phyloP scores from a whole-genome alignment of 495 filamentous ascomycete species.

The Hypoxylon cercidicola region DNA sequence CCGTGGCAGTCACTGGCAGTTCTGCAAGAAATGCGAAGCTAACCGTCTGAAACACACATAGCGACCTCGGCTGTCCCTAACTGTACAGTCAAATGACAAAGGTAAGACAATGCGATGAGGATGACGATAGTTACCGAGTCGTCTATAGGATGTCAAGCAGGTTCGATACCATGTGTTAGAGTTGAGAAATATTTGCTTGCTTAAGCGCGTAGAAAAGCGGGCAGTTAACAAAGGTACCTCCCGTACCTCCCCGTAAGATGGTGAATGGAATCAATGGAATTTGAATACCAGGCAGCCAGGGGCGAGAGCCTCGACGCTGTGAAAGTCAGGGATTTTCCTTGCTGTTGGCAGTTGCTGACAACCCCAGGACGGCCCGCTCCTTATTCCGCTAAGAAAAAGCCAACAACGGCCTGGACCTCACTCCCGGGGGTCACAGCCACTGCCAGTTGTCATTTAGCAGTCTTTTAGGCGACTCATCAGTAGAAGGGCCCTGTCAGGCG shows the following conservation, averaged over 20 bases:
- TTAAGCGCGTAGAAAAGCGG: slow-evolving; percentile 35
- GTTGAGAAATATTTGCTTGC: slow-evolving; percentile 14
- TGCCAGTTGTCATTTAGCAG: slow-evolving; percentile 39
- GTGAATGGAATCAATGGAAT: slow-evolving; percentile 11
- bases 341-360: slow-evolving; percentile 32
- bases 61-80: neutral
- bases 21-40: slow-evolving; percentile 41
- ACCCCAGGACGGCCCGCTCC: slow-evolving; percentile 40
- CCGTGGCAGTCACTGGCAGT: slow-evolving; percentile 24
- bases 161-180: too few species aligned
- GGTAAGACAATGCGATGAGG: slow-evolving; percentile 16
- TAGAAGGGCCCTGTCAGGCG: neutral
- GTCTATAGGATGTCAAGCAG: neutral
- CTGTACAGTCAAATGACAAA: slow-evolving; percentile 9
- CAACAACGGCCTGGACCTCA: neutral
- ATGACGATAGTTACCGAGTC: neutral
- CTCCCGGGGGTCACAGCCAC: slow-evolving; percentile 29
- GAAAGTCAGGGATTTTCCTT: slow-evolving; percentile 37
- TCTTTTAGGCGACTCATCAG: neutral
- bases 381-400: slow-evolving; percentile 21
- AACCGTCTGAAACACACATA: slow-evolving; percentile 42
- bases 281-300: too few species aligned
- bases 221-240: slow-evolving; percentile 6
- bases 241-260: slow-evolving; percentile 3
- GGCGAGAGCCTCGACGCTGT: too few species aligned